Percentiles rank a stretch among this genome's conserved stretches.
Conservation (phyloP, 2,329 filamentous ascomycete species). For the Colletotrichum trifolii region DNA sequence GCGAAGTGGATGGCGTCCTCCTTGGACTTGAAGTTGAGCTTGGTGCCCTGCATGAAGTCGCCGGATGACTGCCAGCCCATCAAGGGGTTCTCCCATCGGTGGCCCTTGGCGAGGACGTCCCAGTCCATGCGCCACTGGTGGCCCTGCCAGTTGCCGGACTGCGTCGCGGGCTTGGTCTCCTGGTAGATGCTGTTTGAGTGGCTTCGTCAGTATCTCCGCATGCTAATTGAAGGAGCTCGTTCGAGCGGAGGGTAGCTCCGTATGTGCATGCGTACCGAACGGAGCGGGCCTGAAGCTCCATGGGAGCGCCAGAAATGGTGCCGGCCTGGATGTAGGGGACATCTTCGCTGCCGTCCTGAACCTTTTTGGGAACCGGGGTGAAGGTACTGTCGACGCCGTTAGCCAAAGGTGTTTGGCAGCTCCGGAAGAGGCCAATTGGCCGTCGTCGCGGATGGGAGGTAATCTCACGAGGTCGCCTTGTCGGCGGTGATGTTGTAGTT, state of each 20-base stretch:
- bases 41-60: constrained; percentile 94
- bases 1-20: constrained; percentile 96
- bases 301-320: constrained; percentile 89
- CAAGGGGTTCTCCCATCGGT: constrained; percentile 97
- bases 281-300: constrained; percentile 92
- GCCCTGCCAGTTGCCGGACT: constrained; percentile 88
- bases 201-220: background rate
- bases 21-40: constrained; percentile 90
- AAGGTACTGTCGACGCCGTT: constrained; percentile 71
- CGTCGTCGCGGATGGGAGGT: background rate
- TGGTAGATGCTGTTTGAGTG: constrained; percentile 80
- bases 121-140: constrained; percentile 98
- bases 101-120: constrained; percentile 91
- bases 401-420: constrained; percentile 21
- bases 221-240: background rate
- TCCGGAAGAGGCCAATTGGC: constrained; percentile 12
- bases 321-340: constrained; percentile 81
- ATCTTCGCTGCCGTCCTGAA: constrained; percentile 92
- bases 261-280: constrained; percentile 75
- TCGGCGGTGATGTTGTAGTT: constrained; percentile 86
- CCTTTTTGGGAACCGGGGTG: constrained; percentile 87
- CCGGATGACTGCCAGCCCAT: constrained; percentile 99
- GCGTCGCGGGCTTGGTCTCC: constrained; percentile 92
- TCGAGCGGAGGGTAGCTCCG: background rate
- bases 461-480: constrained; percentile 85